Base-by-base conservation (phyloP, 2,329 filamentous ascomycete species). In the Fusarium sororula region DNA sequence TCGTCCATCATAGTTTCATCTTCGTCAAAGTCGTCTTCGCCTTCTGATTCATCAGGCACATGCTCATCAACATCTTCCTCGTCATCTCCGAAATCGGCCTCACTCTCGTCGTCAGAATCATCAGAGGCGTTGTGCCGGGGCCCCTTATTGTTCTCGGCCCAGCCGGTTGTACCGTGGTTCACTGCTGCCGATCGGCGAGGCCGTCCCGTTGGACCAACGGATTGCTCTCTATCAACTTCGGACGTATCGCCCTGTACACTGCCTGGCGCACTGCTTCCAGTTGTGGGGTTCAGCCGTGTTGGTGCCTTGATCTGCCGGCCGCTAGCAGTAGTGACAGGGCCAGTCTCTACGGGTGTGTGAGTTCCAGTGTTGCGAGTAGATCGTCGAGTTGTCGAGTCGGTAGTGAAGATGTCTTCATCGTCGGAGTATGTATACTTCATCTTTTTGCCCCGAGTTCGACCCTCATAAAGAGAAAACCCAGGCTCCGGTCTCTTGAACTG, bases 381-480 rank as follows among this genome's bases (percentile, higher is more conserved):
- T 12, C 91, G 89, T 86, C 95, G 65, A 81, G 84, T 82, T 11
- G 89, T 88, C 41, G 91, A 91, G 79, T 92, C 90, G n/a, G 89
- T 90, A 58, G 89, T 90, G 60, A 90, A 90, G 22, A 92, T 90
- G 41, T 92, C 92, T 75, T 97, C 94, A 30, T 97, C 94, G 59
- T 98, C 95, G 1, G 95, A 97, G 80, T 94, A 99, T 0, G 94
- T 99, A 80, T 99, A 99, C 82, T 95, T 97, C 84, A 97, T 93
- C 70, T 96, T 93, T 86, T 99, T 98, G 64, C 96, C 96, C 67
- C 96, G 91, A 10, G 97, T 99, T 60, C 96, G 94, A 56, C 96
- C 96, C 84, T 99, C 96, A 81, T 99, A 99, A 66, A 97, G 87
- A 2, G 95, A 98, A 80, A 96, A 97, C 9, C 95, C 95, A 15